Base-by-base conservation (phyloP, 805 yeast genomes). In the Lachancea sp. region DNA sequence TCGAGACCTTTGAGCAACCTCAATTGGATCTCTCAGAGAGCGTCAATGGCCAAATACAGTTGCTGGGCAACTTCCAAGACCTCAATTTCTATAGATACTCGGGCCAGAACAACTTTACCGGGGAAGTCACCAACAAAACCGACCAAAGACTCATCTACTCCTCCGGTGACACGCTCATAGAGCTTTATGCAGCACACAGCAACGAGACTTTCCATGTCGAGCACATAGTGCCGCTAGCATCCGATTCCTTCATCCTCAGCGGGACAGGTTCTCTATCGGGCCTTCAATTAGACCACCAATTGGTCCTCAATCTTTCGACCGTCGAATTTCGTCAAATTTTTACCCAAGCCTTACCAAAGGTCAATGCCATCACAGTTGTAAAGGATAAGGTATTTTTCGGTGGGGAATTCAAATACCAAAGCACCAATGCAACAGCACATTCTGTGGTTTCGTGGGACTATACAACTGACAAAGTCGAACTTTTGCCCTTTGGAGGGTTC, bases 401-500 rank as follows among this genome's bases (percentile, higher is more conserved):
- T 9, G 99, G 99, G 17, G 72, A 77, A 48, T 77, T 91, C 52
- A 60, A 71, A 5, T 80, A 70, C 59, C 70, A 76, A 45, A 61
- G 67, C 38, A 70, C 80, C 7, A 56, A 70, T 52, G 83, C 25
- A 10, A 44, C 41, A 2, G 53, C 53, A 2, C 52, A 57, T 42
- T 48, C 88, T 41, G 84, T 77, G 0, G 81, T 85, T 9, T 65
- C 79, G 3, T 91, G 86, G 72, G 73, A 86, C 62, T 56, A 67
- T 13, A 51, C 73, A 0, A 53, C 73, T 3, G 54, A 70, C 17
- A 27, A 62, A 2, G 63, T 85, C 33, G 41, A 57, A 2, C 58
- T 73, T 8, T 68, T 86, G 2, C 82, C 85, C 0, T 93, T 91
- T 63, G 73, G 75, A 25, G 98, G 98, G 0, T 88, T 91, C 59